These are phyloP conservation scores for Neurospora hispaniola DNA, from an alignment of 495 filamentous ascomycete species.

Conservation along the genomic window DNA sequence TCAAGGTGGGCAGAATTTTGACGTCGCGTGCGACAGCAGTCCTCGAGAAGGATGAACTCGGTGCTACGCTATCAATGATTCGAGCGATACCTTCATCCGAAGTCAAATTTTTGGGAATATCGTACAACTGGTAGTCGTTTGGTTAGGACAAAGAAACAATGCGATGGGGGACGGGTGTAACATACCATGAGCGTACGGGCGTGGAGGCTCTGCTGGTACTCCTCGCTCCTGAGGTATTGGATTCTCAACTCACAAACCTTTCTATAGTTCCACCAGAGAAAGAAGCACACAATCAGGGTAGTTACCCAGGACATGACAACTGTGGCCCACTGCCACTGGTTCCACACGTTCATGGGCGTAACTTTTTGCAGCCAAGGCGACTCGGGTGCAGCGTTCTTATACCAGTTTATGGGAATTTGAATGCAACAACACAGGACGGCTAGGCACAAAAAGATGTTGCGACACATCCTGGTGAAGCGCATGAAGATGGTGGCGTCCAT, in stretches of 20 bases:
- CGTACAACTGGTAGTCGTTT: slow-evolving; percentile 51
- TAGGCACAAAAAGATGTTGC: slow-evolving; percentile 73
- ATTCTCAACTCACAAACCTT: slow-evolving; percentile 59
- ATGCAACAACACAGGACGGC: slow-evolving; percentile 65
- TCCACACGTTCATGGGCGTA: slow-evolving; percentile 46
- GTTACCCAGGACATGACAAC: slow-evolving; percentile 72
- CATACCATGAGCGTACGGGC: slow-evolving; percentile 79
- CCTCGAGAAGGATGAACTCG: slow-evolving; percentile 63
- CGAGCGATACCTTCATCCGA: slow-evolving; percentile 80
- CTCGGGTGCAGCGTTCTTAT: slow-evolving; percentile 39
- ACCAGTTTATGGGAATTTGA: slow-evolving; percentile 75
- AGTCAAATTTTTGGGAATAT: slow-evolving; percentile 62
- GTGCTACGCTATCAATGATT: slow-evolving; percentile 64
- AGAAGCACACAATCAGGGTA: slow-evolving; percentile 62
- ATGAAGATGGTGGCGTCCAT: slow-evolving; percentile 88
- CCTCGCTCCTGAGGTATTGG: slow-evolving; percentile 72
- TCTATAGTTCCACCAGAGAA: slow-evolving; percentile 86
- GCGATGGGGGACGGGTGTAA: slow-evolving; percentile 1
- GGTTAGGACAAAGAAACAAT: slow-evolving; percentile 8
- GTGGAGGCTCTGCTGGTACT: slow-evolving; percentile 83
- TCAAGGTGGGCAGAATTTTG: slow-evolving; percentile 71
- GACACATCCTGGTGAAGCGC: slow-evolving; percentile 81
- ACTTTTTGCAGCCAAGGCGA: slow-evolving; percentile 41
- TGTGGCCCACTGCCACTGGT: slow-evolving; percentile 61
- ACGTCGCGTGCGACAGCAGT: slow-evolving; percentile 85